Conservation (phyloP, 441 rosid species). For the Pelargonium citronellum region DNA sequence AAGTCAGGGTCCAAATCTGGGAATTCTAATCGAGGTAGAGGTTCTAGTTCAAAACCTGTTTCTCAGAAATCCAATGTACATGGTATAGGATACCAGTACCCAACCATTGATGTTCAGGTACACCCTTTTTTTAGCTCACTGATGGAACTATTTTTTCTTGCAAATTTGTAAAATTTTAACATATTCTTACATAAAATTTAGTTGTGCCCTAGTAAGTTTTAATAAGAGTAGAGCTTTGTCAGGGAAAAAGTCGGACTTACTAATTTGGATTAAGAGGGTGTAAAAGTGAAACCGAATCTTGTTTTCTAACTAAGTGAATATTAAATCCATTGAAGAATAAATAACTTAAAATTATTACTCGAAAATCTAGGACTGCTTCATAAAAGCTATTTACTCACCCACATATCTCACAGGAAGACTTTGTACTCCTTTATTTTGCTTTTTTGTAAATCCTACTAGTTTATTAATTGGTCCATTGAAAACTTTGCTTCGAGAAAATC, state of each 20-base stretch:
- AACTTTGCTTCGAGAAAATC: neutral
- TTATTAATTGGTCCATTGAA: neutral
- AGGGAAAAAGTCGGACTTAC: too few species aligned
- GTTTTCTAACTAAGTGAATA: neutral
- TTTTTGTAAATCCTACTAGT: too few species aligned
- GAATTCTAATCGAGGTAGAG: conserved; percentile 25
- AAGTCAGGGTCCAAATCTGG: conserved; percentile 30
- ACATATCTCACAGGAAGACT: too few species aligned
- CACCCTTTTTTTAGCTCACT: neutral
- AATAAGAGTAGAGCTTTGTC: too few species aligned
- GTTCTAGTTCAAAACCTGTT: conserved; percentile 39
- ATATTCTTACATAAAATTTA: neutral
- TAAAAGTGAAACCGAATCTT: neutral
- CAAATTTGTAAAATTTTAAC: neutral
- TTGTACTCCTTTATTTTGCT: too few species aligned
- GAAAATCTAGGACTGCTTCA: too few species aligned
- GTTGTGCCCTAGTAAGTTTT: too few species aligned
- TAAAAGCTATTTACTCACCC: too few species aligned
- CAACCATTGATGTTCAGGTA: conserved; percentile 44
- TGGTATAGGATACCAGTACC: conserved; percentile 44
- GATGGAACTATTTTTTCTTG: neutral
- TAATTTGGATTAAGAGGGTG: too few species aligned
- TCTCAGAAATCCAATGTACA: conserved; percentile 30
- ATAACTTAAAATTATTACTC: too few species aligned
- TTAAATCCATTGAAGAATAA: too few species aligned